phyloP scores from a whole-genome alignment of 2,329 filamentous ascomycete species.

The Boeremia exigua region DNA sequence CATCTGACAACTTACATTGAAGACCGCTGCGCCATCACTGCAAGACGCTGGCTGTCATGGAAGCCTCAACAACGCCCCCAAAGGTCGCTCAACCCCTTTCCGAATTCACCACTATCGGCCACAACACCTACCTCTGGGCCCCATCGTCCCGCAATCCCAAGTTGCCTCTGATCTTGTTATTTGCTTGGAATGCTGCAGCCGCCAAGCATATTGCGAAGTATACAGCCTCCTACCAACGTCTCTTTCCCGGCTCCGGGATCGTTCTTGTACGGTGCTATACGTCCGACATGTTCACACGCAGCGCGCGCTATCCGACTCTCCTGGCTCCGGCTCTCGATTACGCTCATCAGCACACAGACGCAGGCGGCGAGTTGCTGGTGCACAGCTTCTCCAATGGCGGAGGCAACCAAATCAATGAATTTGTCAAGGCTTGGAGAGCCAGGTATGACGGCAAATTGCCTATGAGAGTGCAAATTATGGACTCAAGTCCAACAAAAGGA shows the following conservation, averaged over 20 bases:
- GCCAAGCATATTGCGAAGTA: constrained; percentile 49
- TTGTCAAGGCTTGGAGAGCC: constrained; percentile 41
- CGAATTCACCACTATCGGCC: constrained; percentile 41
- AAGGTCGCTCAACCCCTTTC: constrained; percentile 29
- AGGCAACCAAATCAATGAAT: constrained; percentile 41
- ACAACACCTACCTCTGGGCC: constrained; percentile 45
- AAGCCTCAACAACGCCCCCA: constrained; percentile 7
- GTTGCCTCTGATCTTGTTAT: constrained; percentile 40
- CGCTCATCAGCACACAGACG: constrained; percentile 29
- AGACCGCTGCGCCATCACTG: neutral
- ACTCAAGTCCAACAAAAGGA: constrained; percentile 44
- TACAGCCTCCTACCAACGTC: constrained; percentile 36
- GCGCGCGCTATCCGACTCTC: constrained; percentile 21
- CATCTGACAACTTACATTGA: neutral
- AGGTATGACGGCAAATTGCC: constrained; percentile 28
- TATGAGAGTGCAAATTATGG: constrained; percentile 41
- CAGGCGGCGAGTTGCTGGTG: constrained; percentile 37
- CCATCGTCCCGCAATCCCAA: constrained; percentile 3
- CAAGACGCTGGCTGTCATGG: constrained; percentile 11
- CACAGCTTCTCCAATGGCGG: constrained; percentile 49
- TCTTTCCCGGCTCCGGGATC: constrained; percentile 42
- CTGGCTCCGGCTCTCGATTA: constrained; percentile 36
- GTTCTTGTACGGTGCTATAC: constrained; percentile 40
- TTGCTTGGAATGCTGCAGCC: constrained; percentile 45
- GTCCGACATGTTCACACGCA: constrained; percentile 38